A percentile compares a stretch with the other conserved stretches of the same genome.
These are phyloP conservation scores for Populus hybrid DNA, from an alignment of 441 rosid genomes.

Conservation along the genomic window DNA sequence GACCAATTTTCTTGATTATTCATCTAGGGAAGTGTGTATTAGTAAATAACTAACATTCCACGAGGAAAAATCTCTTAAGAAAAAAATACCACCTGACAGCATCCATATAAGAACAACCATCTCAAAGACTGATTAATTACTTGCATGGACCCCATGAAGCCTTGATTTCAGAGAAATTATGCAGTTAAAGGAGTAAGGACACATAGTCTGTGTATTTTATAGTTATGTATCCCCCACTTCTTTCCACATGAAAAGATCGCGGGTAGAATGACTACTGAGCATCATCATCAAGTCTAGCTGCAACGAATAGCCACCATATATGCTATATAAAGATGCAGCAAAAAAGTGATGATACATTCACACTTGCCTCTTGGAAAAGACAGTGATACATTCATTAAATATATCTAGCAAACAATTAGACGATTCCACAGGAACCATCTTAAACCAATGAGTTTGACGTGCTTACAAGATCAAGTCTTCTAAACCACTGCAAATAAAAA, in stretches of 20 bases:
- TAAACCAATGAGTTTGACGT: not conserved
- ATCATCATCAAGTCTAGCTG: not conserved
- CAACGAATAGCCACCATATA: not conserved
- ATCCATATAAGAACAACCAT: not conserved
- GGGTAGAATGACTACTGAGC: not conserved
- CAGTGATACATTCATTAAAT: not conserved
- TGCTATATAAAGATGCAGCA: not conserved
- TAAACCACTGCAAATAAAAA: not conserved
- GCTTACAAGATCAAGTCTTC: not conserved
- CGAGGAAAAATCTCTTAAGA: not conserved
- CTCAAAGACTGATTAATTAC: not conserved
- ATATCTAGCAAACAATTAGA: not conserved
- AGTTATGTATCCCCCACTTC: not conserved
- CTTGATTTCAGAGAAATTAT: not conserved
- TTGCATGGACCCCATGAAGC: not conserved
- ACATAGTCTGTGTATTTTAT: not conserved
- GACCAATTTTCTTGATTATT: constrained; percentile 3
- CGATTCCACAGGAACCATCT: not conserved
- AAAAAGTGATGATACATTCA: not conserved
- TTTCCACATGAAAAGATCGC: not conserved
- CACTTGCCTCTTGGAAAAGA: not conserved
- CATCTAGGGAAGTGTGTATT: not conserved
- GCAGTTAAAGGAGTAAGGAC: not conserved
- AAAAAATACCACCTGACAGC: not conserved
- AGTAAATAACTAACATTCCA: not conserved